A percentile compares a stretch with the other conserved stretches of the same genome.
These are phyloP conservation scores for Lachancea thermotolerans DNA, from an alignment of 805 yeast genomes.

Conservation along the genomic window DNA sequence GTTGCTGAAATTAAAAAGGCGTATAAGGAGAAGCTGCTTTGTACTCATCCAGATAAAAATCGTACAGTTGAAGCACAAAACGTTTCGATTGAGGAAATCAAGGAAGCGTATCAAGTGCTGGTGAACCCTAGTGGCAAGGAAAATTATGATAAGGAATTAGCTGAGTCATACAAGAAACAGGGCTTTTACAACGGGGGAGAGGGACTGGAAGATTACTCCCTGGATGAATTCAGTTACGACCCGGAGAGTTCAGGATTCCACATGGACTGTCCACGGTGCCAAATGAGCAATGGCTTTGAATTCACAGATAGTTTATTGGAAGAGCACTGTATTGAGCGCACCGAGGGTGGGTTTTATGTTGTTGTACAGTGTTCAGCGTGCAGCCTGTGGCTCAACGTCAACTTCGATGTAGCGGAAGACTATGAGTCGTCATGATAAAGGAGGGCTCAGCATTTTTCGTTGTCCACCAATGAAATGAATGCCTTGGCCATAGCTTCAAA, in stretches of 20 bases:
- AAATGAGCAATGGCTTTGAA: constrained; percentile 43
- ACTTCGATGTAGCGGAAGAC: constrained; percentile 40
- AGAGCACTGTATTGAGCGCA: constrained; percentile 37
- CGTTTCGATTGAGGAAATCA: constrained; percentile 37
- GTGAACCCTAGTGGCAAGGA: constrained; percentile 35
- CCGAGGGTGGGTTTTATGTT: constrained; percentile 53
- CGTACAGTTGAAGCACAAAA: not conserved
- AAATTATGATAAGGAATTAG: constrained; percentile 48
- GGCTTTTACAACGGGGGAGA: constrained; percentile 44
- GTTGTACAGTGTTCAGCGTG: constrained; percentile 78
- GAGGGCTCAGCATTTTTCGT: constrained; percentile 34
- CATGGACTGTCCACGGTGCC: constrained; percentile 65
- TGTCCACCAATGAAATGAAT: constrained; percentile 51
- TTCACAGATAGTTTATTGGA: constrained; percentile 58
- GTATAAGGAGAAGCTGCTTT: constrained; percentile 53
- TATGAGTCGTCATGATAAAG: constrained; percentile 2
- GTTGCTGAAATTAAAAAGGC: constrained; percentile 48
- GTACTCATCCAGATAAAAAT: constrained; percentile 74
- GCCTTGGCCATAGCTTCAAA: constrained; percentile 66
- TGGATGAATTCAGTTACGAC: constrained; percentile 52
- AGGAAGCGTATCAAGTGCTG: constrained; percentile 59
- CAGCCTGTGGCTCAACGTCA: constrained; percentile 78
- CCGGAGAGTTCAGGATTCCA: constrained; percentile 33
- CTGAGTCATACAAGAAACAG: constrained; percentile 26
- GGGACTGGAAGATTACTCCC: constrained; percentile 59